These are phyloP conservation scores for Skeletonema marinoi DNA, from an alignment of 108 stramenopile genomes.

Conservation along the genomic window DNA sequence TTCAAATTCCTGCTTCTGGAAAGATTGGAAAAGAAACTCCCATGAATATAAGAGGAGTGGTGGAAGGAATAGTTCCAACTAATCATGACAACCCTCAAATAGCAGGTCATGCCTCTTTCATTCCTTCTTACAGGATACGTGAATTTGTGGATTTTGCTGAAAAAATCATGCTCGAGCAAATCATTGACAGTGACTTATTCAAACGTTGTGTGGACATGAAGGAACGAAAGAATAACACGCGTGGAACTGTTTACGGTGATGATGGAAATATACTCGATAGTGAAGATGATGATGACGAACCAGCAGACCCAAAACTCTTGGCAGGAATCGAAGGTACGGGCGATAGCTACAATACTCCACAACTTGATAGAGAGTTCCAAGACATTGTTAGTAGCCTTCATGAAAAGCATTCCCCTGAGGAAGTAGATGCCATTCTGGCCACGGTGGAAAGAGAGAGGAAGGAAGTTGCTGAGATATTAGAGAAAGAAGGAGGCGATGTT, in stretches of 20 bases:
- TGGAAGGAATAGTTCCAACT: conserved; percentile 82
- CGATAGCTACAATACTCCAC: conserved; percentile 56
- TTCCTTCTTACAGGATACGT: conserved; percentile 69
- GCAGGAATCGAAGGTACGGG: conserved; percentile 18
- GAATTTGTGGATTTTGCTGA: conserved; percentile 79
- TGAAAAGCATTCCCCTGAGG: conserved; percentile 64
- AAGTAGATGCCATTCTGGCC: conserved; percentile 76
- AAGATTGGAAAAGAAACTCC: conserved; percentile 1
- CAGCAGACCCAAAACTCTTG: conserved; percentile 17
- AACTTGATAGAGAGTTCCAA: conserved; percentile 48
- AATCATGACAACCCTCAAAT: conserved; percentile 62
- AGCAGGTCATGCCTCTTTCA: conserved; percentile 80
- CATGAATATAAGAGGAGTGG: conserved; percentile 64
- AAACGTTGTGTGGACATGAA: conserved; percentile 64
- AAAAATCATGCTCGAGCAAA: conserved; percentile 71
- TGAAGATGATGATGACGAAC: conserved; percentile 37
- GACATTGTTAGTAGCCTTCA: conserved; percentile 59
- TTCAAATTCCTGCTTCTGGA: conserved; percentile 38
- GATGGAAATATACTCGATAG: conserved; percentile 37
- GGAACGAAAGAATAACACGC: conserved; percentile 12
- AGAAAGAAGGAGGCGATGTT: conserved; percentile 77
- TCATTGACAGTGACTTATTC: conserved; percentile 67
- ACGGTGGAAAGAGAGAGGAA: conserved; percentile 71
- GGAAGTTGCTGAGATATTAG: conserved; percentile 76
- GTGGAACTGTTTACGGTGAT: conserved; percentile 40